Conservation (phyloP, 768 basidiomycete species). For the Macrolepiota albuminosa region DNA sequence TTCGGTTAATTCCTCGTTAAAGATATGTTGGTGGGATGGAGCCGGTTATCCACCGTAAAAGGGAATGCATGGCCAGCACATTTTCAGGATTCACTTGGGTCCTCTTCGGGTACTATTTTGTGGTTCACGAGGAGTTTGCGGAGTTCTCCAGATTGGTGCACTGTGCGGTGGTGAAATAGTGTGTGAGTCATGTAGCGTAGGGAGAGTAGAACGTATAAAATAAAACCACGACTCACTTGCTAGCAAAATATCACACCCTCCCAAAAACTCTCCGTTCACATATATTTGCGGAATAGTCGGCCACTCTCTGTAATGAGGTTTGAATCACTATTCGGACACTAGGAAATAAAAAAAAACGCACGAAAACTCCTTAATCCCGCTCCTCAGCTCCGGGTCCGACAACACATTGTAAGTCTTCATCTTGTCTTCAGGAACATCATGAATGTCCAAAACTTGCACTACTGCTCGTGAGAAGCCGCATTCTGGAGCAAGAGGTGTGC, state of each 20-base stretch:
- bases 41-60: neutral
- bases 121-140: slow-evolving; percentile 75
- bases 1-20: neutral
- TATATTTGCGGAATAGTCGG: slow-evolving; percentile 97
- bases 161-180: slow-evolving; percentile 31
- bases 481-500: slow-evolving; percentile 78
- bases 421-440: slow-evolving; percentile 77
- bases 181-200: neutral
- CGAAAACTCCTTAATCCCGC: slow-evolving; percentile 95
- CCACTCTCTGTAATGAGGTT: slow-evolving; percentile 69
- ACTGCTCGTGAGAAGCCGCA: slow-evolving; percentile 97
- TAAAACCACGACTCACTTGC: slow-evolving; percentile 57
- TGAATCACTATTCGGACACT: neutral
- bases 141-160: slow-evolving; percentile 96
- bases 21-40: neutral
- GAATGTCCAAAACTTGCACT: slow-evolving; percentile 82
- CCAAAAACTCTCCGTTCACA: slow-evolving; percentile 91
- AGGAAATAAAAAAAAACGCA: slow-evolving; percentile 38
- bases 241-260: slow-evolving; percentile 93
- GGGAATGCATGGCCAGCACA: neutral
- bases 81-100: slow-evolving; percentile 3
- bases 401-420: slow-evolving; percentile 89
- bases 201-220: slow-evolving; percentile 3
- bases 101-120: slow-evolving; percentile 55
- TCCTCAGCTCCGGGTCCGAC: slow-evolving; percentile 78